phyloP scores from a whole-genome alignment of 768 basidiomycete species.

The Trichaptum fuscoviolaceum region DNA sequence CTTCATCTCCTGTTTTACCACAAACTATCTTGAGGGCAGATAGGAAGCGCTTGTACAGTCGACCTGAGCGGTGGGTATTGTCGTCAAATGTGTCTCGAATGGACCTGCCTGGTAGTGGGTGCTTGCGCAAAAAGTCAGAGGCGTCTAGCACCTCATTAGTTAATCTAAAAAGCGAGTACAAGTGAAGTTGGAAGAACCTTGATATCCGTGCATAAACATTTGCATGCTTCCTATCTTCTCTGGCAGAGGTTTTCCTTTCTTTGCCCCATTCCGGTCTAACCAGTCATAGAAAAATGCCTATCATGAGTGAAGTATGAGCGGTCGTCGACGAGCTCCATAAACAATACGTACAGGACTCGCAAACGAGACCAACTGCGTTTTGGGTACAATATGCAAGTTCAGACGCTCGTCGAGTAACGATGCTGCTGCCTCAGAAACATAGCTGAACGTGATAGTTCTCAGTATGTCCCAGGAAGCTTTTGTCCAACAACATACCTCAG shows the following conservation, averaged over 20 bases:
- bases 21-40: conserved; percentile 75
- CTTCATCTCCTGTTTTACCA: conserved; percentile 73
- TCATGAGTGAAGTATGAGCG: conserved; percentile 1
- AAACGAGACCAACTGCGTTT: conserved; percentile 76
- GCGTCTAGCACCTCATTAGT: conserved; percentile 49
- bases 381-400: conserved; percentile 75
- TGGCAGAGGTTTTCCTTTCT: conserved; percentile 78
- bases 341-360: conserved; percentile 52
- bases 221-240: conserved; percentile 93
- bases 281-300: conserved; percentile 93
- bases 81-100: conserved; percentile 86
- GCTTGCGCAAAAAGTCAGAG: conserved; percentile 77
- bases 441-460: conserved; percentile 36
- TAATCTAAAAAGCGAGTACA: background rate
- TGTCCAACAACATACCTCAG: conserved; percentile 44
- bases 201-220: conserved; percentile 78
- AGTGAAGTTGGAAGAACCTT: conserved; percentile 36
- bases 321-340: conserved; percentile 7
- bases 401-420: conserved; percentile 76
- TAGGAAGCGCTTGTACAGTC: conserved; percentile 60
- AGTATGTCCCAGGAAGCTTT: conserved; percentile 2
- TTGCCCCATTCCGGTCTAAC: conserved; percentile 75
- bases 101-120: conserved; percentile 85
- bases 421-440: conserved; percentile 86
- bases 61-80: conserved; percentile 69